A percentile compares a stretch with the other conserved stretches of the same genome.
phyloP scores from a whole-genome alignment of 1,284 basidiomycete genomes.

The Schizophyllum amplum region DNA sequence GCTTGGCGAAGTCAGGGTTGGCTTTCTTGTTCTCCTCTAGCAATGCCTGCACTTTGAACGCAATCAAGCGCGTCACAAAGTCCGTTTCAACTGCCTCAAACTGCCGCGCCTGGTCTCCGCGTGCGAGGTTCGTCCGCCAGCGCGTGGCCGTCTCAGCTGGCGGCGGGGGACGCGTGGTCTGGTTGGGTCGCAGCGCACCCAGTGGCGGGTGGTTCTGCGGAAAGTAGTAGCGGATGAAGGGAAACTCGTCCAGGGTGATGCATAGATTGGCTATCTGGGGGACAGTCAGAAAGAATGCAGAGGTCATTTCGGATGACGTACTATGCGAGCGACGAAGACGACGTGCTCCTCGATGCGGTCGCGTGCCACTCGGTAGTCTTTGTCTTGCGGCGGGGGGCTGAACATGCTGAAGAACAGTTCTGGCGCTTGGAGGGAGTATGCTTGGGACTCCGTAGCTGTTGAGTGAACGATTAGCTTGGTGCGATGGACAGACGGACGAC shows the following conservation, averaged over 20 bases:
- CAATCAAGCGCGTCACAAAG: constrained; percentile 71
- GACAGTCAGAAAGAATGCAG: constrained; percentile 7
- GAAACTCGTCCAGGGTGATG: constrained; percentile 89
- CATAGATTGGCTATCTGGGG: constrained; percentile 82
- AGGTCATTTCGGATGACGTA: constrained; percentile 24
- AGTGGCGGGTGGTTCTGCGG: constrained; percentile 80
- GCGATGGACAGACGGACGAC: not conserved
- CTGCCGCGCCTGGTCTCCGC: constrained; percentile 55
- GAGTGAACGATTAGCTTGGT: constrained; percentile 2
- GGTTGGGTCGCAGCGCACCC: constrained; percentile 72
- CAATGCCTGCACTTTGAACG: constrained; percentile 72
- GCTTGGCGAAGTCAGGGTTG: constrained; percentile 84
- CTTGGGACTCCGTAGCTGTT: constrained; percentile 75
- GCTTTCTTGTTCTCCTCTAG: constrained; percentile 81
- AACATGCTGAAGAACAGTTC: constrained; percentile 82
- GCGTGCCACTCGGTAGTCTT: constrained; percentile 51
- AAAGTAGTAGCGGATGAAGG: constrained; percentile 90
- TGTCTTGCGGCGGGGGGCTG: constrained; percentile 68
- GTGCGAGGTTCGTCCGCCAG: constrained; percentile 69
- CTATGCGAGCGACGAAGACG: constrained; percentile 62
- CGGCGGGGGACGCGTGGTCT: constrained; percentile 51
- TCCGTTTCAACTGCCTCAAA: constrained; percentile 63
- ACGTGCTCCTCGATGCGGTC: constrained; percentile 79
- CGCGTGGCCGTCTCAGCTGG: constrained; percentile 51
- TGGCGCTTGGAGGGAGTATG: constrained; percentile 73